A percentile compares a stretch with the other conserved stretches of the same genome.
phyloP scores from a whole-genome alignment of 768 basidiomycete genomes.

The Ephemerocybe angulata region DNA sequence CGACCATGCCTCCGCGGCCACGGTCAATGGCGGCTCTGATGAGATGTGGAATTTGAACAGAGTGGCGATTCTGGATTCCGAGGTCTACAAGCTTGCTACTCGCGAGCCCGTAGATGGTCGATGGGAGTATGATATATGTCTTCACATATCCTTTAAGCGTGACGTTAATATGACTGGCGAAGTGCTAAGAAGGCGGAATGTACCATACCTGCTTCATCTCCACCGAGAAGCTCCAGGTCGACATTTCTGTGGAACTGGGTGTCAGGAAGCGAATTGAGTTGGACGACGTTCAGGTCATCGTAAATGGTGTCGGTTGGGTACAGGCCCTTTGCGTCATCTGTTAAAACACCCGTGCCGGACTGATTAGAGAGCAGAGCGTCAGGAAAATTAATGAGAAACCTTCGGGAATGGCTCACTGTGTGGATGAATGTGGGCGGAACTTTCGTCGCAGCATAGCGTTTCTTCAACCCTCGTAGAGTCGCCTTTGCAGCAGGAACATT shows the following conservation, averaged over 20 bases:
- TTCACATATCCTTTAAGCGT: conserved; percentile 52
- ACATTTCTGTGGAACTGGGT: too few relatives aligned
- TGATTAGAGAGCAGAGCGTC: too few relatives aligned
- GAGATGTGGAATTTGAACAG: conserved; percentile 47
- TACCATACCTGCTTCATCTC: too few relatives aligned
- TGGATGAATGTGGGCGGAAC: conserved; percentile 52
- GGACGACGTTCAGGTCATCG: too few relatives aligned
- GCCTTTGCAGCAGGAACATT: conserved; percentile 41
- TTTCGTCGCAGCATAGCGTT: conserved; percentile 38
- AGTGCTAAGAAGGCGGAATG: too few relatives aligned
- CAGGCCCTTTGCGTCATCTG: conserved; percentile 43
- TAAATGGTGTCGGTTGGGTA: conserved; percentile 37
- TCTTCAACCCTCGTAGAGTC: conserved; percentile 51
- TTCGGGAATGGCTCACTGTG: conserved; percentile 56
- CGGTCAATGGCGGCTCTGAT: conserved; percentile 44
- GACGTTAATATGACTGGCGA: too few relatives aligned
- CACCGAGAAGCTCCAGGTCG: neutral
- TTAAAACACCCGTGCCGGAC: conserved; percentile 35
- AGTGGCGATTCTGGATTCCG: conserved; percentile 52
- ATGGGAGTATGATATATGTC: conserved; percentile 49
- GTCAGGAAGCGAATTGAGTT: too few relatives aligned
- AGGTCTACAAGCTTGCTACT: conserved; percentile 42
- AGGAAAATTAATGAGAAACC: too few relatives aligned
- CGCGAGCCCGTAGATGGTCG: conserved; percentile 59
- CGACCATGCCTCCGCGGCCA: conserved; percentile 50